Evolutionary conservation across 257 asterid species (phyloP), one percentile per base, ranked within the genome.

Genomic region (Solanum pinnatisectum): DNA sequence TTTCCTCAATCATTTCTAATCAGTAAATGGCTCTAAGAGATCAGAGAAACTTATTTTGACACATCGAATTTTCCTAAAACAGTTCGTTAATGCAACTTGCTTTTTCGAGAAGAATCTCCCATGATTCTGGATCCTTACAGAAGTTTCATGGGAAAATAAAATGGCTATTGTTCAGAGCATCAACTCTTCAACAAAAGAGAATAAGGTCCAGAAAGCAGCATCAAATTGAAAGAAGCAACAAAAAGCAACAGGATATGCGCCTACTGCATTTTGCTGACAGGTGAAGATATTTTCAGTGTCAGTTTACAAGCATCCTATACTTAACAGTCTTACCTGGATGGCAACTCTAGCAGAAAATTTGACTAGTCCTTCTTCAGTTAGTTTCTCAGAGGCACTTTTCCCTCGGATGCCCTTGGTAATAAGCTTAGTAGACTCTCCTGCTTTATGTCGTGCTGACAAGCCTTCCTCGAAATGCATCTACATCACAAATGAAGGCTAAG

Each of bases 381-480:
- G 98, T 94, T 96, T 96, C 95, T 94, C 99, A 32, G 96, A 94
- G 86, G 98, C 98, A 90, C 92, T 93, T 94, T 91, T 97, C 13
- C 97, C 99, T 83, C 98, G 92, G 87, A 87, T 72, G 63, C 98
- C 96, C 95, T 92, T 97, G 84, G 95, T 90, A 88, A 95, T 95
- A 89, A 95, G 93, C 91, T 94, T 97, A 40, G 95, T 93, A 84
- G 96, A 90, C 76, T 96, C 98, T 88, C 96, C 95, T 86, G 91
- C 90, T 90, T 92, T 97, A 88, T 86, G 94, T 89, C 99, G 93
- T 23, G 94, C 98, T 3, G 98, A 95, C 88, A 96, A 88, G 87
- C 96, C 99, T 90, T 97, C 99, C 68, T 95, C 98, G 88, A 97
- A 97, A 92, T 97, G 99, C 96, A 93, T 90, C 98, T 95, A 92